Evolutionary conservation across 495 filamentous ascomycete genomes (phyloP).

Genomic region (Penicillium turbatum): DNA sequence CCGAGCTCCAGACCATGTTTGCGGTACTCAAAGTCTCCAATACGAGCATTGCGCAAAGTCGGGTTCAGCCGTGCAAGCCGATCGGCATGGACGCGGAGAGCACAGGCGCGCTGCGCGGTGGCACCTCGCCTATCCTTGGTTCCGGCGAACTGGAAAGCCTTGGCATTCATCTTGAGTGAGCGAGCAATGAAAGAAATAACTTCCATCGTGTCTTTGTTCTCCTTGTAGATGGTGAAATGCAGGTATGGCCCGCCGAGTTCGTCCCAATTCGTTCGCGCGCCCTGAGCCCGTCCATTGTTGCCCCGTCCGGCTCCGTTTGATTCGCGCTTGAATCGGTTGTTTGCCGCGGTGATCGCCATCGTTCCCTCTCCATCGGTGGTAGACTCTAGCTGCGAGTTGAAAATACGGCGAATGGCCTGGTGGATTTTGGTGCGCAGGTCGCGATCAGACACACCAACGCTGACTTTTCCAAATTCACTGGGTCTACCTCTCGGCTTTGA

Average conservation of each 20-base stretch:
- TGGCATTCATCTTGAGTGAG: constrained; percentile 60
- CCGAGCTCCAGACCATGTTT: constrained; percentile 70
- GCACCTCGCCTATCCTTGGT: constrained; percentile 91
- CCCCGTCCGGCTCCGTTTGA: constrained; percentile 25
- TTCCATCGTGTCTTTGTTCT: constrained; percentile 98
- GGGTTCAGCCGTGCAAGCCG: constrained; percentile 59
- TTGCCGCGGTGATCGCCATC: constrained; percentile 54
- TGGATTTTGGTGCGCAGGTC: constrained; percentile 61
- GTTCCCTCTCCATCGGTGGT: constrained; percentile 52
- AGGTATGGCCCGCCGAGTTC: constrained; percentile 73
- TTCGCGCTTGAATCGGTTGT: constrained; percentile 38
- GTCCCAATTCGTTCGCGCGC: constrained; percentile 48
- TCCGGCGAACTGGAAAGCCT: constrained; percentile 77
- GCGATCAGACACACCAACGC: constrained; percentile 51
- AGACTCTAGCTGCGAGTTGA: constrained; percentile 63
- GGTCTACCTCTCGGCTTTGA: constrained; percentile 36
- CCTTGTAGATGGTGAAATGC: constrained; percentile 94
- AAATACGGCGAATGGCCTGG: constrained; percentile 61
- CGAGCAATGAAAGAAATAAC: constrained; percentile 67
- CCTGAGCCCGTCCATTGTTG: constrained; percentile 18
- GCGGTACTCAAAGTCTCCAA: constrained; percentile 76
- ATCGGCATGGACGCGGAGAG: constrained; percentile 58
- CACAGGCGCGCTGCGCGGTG: constrained; percentile 79
- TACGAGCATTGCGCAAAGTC: constrained; percentile 55
- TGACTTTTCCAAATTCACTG: constrained; percentile 41